Base-by-base conservation (phyloP, 2,329 filamentous ascomycete genomes). In the Aspergillus eucalypticola region DNA sequence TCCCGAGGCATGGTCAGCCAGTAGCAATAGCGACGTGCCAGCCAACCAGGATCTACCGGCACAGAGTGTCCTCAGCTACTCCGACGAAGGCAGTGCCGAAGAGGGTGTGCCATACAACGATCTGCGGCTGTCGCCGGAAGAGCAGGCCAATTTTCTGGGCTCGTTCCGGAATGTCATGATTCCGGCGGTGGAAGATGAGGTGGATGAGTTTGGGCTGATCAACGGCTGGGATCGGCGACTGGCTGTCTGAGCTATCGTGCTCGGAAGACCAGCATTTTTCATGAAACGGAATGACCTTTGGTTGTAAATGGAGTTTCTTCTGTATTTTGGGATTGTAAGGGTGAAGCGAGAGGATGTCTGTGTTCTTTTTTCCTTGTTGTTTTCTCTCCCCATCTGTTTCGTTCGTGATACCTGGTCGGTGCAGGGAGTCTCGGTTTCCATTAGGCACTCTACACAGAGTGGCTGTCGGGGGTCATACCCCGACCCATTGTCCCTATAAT, bases 51-150 rank as follows among this genome's bases (percentile, higher is more conserved):
- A 65, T 56, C 66, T 63, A 32, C 57, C 71, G 13, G 74, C 83
- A 29, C 83, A 83, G 64, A 86, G 84, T 61, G 83, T 86, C 3
- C 72, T 86, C 29, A 86, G 84, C 71, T 84, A 86, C 61, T 86
- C 83, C 5, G 84, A 86, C 50, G 85, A 87, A 69, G 86, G 84
- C 60, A 85, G 82, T 54, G 78, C 79, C 15, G 84, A 83, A 15
- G 82, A 84, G 2, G 60, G 64, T 10, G 21, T 68, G n/a, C 60
- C 68, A 3, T 66, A 69, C 3, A 60, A 66, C 6, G 70, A 72
- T 46, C 52, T 66, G 21, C 65, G 64, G 11, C 50, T 69, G n/a
- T 69, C 64, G 13, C 63, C 68, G 13, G 71, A 72, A 27, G 71
- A 69, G 25, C 66, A 75, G n/a, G 64, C 71, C 19, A 66, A 63